Conservation (phyloP, 2,329 filamentous ascomycete species). For the Rhexocercosporidium sp. region DNA sequence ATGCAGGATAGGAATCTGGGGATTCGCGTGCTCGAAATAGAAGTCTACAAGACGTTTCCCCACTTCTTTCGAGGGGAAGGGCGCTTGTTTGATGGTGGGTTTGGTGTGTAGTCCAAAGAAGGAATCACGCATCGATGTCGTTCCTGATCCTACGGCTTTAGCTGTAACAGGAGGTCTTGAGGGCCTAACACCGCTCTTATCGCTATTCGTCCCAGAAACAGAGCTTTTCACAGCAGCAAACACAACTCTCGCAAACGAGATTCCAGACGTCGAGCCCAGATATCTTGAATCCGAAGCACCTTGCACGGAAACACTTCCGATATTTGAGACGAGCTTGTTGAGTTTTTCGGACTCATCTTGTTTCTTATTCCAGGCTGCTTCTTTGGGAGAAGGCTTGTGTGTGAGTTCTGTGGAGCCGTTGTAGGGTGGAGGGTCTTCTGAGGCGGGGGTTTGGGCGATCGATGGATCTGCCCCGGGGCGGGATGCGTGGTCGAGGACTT, state of each 20-base stretch:
- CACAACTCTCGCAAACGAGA: conserved; percentile 92
- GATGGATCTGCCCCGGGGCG: conserved; percentile 42
- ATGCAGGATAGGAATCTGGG: conserved; percentile 92
- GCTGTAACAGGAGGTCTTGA: conserved; percentile 57
- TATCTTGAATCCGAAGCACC: conserved; percentile 80
- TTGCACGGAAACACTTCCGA: conserved; percentile 78
- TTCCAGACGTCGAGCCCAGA: conserved; percentile 84
- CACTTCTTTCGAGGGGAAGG: conserved; percentile 80
- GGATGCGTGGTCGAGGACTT: conserved; percentile 69
- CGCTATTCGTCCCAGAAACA: conserved; percentile 68
- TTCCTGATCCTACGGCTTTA: conserved; percentile 49
- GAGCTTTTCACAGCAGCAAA: conserved; percentile 88
- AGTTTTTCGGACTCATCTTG: conserved; percentile 65
- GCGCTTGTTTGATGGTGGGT: conserved; percentile 82
- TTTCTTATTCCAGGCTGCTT: conserved; percentile 45
- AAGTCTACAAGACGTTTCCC: conserved; percentile 76
- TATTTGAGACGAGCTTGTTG: conserved; percentile 70
- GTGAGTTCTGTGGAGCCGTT: conserved; percentile 21
- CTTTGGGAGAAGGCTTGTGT: conserved; percentile 35
- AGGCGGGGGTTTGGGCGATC: conserved; percentile 36
- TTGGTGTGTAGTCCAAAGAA: conserved; percentile 97
- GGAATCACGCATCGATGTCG: conserved; percentile 88
- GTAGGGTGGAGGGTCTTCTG: conserved; percentile 36
- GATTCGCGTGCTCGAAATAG: conserved; percentile 96
- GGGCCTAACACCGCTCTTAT: conserved; percentile 65